Evolutionary conservation across 2,329 filamentous ascomycete genomes (phyloP), one percentile per base, ranked within the genome.

Genomic region (Ceratocystis huliohia): DNA sequence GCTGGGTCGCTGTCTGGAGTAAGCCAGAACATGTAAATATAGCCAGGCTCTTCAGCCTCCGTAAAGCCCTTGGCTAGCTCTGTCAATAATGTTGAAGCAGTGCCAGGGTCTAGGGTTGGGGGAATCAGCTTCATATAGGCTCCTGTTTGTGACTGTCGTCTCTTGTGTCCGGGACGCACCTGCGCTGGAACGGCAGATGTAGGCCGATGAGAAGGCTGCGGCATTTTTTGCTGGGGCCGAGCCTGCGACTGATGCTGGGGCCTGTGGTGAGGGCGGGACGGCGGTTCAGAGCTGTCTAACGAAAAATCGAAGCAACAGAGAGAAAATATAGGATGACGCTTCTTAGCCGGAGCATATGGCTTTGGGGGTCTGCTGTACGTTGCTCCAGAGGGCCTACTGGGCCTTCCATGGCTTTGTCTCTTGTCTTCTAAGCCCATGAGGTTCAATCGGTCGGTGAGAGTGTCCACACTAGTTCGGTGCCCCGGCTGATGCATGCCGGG

Each of bases 1-100:
- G 45, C 25, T n/a, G 63, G 56, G 17, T 68, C 66, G 17, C 25
- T 48, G 5, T 71, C 70, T 41, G 91, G 86, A 0, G 91, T 96
- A 25, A 96, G 81, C 91, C 93, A 96, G 80, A 97, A 99, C 75
- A 99, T 96, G 81, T 99, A 99, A 70, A 99, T 97, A 77, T 94
- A 99, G 46, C 94, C 94, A 13, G 88, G 80, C 71, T 95, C 89
- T 25, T 84, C 78, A 0, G 90, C 91, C 59, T 92, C 83, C 0
- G 74, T 72, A 45, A 73, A 74, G 80, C 91, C 78, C 82, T 94
- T 73, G 76, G 80, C 84, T 8, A 97, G 80, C 74, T 97, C 92
- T 1, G 87, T 79, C 68, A 93, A 81, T 2, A 97, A 80, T 4
- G 80, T 77, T 0, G 90, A 87, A 0, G 88, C 81, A 0, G 85